Percentiles rank a stretch among this genome's conserved stretches.
Conservation (phyloP, 164 flowering plant genomes). For the Tinospora cordifolia region DNA sequence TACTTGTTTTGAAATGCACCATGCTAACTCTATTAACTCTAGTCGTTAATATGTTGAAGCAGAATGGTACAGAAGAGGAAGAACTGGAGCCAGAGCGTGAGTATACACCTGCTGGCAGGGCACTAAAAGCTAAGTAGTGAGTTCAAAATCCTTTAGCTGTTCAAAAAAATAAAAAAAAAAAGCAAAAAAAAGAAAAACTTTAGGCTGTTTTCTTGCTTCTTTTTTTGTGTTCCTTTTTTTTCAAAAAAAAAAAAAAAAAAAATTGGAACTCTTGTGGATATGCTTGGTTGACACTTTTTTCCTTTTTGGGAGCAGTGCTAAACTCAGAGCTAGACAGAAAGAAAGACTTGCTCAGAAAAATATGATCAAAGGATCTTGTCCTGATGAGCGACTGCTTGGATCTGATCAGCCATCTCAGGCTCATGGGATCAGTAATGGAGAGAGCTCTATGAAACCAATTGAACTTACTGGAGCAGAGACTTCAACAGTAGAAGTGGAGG, state of each 20-base stretch:
- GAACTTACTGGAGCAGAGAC: conserved; percentile 27
- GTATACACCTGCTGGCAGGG: conserved; percentile 90
- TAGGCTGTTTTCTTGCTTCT: background rate
- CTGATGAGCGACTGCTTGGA: conserved; percentile 19
- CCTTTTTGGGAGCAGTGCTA: conserved; percentile 42
- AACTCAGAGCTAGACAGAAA: conserved; percentile 85
- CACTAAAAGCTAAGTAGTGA: conserved; percentile 79
- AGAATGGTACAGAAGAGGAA: conserved; percentile 79
- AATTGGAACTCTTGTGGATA: background rate
- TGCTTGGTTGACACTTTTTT: conserved; percentile 1
- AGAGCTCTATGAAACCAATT: conserved; percentile 18
- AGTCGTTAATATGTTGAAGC: conserved; percentile 21
- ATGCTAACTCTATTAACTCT: conserved; percentile 2
- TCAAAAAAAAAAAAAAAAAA: too few species aligned
- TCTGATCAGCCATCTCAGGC: conserved; percentile 23
- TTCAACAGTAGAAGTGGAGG: conserved; percentile 30
- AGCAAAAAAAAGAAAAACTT: too few species aligned
- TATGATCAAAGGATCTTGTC: conserved; percentile 27
- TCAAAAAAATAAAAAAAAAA: too few species aligned
- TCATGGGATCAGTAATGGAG: conserved; percentile 17
- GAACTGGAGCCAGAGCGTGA: conserved; percentile 69
- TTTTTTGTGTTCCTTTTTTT: background rate
- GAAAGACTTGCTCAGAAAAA: conserved; percentile 64
- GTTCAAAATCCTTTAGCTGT: conserved; percentile 20
- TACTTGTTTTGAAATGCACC: background rate